Conservation (phyloP, 2,329 filamentous ascomycete genomes). For the Diaporthe citrichinensis region DNA sequence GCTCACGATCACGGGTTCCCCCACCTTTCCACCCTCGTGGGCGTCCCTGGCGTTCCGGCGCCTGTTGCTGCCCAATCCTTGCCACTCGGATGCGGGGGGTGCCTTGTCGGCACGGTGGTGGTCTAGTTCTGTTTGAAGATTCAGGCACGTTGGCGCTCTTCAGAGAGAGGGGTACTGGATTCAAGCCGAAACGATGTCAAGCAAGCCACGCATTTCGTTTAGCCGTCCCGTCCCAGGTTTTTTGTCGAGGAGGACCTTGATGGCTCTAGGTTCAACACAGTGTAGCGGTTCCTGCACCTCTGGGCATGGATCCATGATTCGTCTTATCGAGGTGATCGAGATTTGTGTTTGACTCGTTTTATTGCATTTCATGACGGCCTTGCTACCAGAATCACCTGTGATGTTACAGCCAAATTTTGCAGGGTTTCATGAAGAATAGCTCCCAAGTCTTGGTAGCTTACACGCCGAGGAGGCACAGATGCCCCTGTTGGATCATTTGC, state of each 20-base stretch:
- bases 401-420: not conserved
- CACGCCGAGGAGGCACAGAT: not conserved
- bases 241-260: not conserved
- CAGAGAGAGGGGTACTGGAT: not conserved
- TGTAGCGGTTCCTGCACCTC: slow-evolving; percentile 22
- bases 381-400: not conserved
- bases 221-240: slow-evolving; percentile 1
- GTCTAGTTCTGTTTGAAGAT: slow-evolving; percentile 28
- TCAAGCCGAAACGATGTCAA: slow-evolving; percentile 16
- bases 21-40: slow-evolving; percentile 16
- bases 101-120: slow-evolving; percentile 12
- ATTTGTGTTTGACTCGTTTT: slow-evolving; percentile 45
- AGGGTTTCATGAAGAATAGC: not conserved
- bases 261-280: slow-evolving; percentile 5
- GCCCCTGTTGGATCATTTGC: not conserved
- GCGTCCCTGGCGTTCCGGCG: slow-evolving; percentile 1
- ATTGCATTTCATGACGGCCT: slow-evolving; percentile 3
- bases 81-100: slow-evolving; percentile 26
- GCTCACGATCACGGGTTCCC: slow-evolving; percentile 36
- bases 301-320: slow-evolving; percentile 9
- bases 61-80: slow-evolving; percentile 30
- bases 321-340: slow-evolving; percentile 44
- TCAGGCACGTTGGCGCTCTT: not conserved
- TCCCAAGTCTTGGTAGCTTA: not conserved
- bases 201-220: slow-evolving; percentile 30